These are phyloP conservation scores for Acer negundo DNA, from an alignment of 345 rosid species.

Conservation along the genomic window DNA sequence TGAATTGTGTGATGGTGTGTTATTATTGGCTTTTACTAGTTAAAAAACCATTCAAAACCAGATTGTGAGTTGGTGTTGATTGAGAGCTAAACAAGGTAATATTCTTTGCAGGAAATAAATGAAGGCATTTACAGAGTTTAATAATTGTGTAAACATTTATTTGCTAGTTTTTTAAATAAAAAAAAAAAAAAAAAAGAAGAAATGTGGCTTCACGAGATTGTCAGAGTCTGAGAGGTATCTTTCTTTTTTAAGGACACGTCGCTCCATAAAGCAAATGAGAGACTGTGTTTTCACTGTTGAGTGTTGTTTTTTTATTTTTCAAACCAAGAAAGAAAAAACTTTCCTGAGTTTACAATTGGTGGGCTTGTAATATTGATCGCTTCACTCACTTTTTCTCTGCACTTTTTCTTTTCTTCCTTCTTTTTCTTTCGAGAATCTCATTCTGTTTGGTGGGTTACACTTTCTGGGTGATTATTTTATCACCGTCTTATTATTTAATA, in stretches of 20 bases:
- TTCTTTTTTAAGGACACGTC: slow-evolving; percentile 36
- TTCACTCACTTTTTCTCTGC: neutral
- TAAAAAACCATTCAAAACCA: neutral
- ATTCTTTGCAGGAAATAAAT: neutral
- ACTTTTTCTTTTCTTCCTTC: neutral
- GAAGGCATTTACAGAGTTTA: neutral
- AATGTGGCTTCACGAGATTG: slow-evolving; percentile 33
- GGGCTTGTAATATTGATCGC: slow-evolving; percentile 19
- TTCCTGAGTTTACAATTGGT: slow-evolving; percentile 24
- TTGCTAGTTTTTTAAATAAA: neutral
- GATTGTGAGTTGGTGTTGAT: neutral
- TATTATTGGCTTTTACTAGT: neutral
- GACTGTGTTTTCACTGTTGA: neutral
- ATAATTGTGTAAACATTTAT: neutral
- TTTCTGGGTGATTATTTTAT: slow-evolving; percentile 20
- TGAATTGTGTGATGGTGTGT: neutral
- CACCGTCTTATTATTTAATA: neutral
- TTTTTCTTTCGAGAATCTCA: slow-evolving; percentile 21
- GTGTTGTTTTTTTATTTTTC: neutral
- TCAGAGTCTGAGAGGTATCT: slow-evolving; percentile 36
- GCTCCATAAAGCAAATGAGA: slow-evolving; percentile 25
- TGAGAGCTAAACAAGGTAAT: slow-evolving; percentile 1
- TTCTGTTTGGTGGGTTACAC: slow-evolving; percentile 6
- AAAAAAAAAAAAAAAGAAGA: neutral
- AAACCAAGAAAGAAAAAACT: neutral